Evolutionary conservation across 768 basidiomycete species (phyloP).

Genomic region (Termitomyces sp.): DNA sequence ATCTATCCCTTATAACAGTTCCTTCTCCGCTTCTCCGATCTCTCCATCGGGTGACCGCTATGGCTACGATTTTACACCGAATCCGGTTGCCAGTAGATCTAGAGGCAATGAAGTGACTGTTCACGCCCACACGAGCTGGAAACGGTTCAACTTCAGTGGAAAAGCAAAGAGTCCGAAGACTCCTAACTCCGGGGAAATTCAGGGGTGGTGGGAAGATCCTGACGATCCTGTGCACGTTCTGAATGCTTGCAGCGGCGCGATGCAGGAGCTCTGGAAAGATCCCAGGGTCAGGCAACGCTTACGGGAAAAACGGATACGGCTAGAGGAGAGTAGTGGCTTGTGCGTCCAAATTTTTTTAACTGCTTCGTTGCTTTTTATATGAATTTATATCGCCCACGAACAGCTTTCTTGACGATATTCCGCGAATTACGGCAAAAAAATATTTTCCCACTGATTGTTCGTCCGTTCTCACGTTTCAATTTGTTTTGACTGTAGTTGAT

Average conservation of each 20-base stretch:
- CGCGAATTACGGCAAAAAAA: constrained; percentile 74
- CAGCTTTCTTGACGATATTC: constrained; percentile 80
- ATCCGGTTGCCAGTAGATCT: constrained; percentile 30
- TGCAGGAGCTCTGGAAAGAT: constrained; percentile 78
- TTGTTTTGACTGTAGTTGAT: constrained; percentile 14
- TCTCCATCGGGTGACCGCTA: constrained; percentile 26
- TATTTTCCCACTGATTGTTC: constrained; percentile 77
- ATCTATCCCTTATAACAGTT: constrained; percentile 37
- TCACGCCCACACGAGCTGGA: constrained; percentile 65
- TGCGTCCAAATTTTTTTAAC: constrained; percentile 34
- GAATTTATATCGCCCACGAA: constrained; percentile 6
- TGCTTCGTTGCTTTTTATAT: constrained; percentile 5
- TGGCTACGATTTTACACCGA: constrained; percentile 18
- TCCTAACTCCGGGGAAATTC: constrained; percentile 65
- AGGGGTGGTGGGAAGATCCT: constrained; percentile 86
- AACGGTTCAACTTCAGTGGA: constrained; percentile 60
- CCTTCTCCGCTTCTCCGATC: constrained; percentile 25
- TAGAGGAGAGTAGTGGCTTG: constrained; percentile 88
- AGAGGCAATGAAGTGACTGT: constrained; percentile 54
- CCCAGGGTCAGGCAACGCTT: constrained; percentile 59
- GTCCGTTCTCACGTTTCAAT: constrained; percentile 20
- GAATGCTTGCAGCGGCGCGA: constrained; percentile 57
- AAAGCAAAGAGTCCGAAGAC: constrained; percentile 67
- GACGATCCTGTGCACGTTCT: constrained; percentile 76
- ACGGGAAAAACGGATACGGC: constrained; percentile 58